These are phyloP conservation scores for Pterocarpus santalinus DNA, from an alignment of 306 rosid species.

Conservation along the genomic window DNA sequence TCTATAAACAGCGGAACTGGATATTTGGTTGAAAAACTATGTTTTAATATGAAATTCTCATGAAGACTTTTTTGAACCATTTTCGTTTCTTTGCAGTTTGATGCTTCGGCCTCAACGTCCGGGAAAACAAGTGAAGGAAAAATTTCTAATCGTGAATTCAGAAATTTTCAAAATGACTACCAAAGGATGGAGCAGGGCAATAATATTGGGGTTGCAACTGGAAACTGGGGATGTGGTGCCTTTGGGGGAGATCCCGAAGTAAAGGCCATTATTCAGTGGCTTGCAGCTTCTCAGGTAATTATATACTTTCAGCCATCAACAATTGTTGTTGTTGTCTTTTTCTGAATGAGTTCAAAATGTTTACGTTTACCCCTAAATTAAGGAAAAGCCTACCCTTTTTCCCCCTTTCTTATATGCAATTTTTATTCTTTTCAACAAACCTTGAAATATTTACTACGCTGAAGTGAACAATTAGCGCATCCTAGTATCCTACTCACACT, in stretches of 20 bases:
- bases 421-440: slow-evolving; percentile 7
- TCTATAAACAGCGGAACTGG: slow-evolving; percentile 25
- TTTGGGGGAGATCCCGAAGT: slow-evolving; percentile 97
- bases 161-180: slow-evolving; percentile 48
- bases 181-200: slow-evolving; percentile 41
- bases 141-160: slow-evolving; percentile 39
- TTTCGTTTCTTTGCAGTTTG: slow-evolving; percentile 47
- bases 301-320: background rate
- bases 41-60: background rate
- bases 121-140: slow-evolving; percentile 47
- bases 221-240: slow-evolving; percentile 98
- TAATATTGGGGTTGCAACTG: slow-evolving; percentile 82
- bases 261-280: slow-evolving; percentile 91
- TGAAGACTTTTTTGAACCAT: slow-evolving; percentile 17
- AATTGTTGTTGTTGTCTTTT: slow-evolving; percentile 7
- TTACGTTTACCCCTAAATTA: slow-evolving; percentile 3
- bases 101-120: slow-evolving; percentile 51
- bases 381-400: background rate
- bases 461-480: background rate
- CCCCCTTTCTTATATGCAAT: background rate
- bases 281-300: slow-evolving; percentile 95
- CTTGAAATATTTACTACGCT: background rate
- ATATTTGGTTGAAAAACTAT: slow-evolving; percentile 28
- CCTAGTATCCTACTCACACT: background rate
- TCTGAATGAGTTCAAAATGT: slow-evolving; percentile 8